These are phyloP conservation scores for Pseudoscleropodium purum DNA, from an alignment of 225 moss, liverwort and hornwort genomes.

Conservation along the genomic window DNA sequence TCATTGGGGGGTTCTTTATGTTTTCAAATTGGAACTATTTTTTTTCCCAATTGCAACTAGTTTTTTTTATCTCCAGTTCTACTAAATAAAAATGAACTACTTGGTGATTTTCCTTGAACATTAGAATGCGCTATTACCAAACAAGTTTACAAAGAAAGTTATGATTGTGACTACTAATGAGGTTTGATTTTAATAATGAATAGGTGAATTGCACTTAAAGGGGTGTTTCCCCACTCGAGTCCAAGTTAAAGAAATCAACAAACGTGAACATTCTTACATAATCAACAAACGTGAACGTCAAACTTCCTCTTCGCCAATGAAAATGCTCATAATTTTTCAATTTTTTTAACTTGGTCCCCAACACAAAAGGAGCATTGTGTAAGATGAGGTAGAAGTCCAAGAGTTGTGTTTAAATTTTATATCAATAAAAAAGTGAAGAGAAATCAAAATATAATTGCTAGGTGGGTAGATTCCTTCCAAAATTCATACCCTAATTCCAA, in stretches of 20 bases:
- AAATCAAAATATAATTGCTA: background rate
- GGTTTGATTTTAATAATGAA: background rate
- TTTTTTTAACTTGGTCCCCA: too few species aligned
- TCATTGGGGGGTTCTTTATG: too few species aligned
- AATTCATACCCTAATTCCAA: background rate
- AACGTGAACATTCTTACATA: background rate
- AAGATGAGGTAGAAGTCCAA: background rate
- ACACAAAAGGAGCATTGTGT: background rate
- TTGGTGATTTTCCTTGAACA: accelerated
- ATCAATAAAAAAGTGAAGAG: background rate
- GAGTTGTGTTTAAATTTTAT: background rate
- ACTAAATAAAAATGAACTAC: background rate
- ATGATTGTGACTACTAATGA: accelerated
- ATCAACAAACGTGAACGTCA: background rate
- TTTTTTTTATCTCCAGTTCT: too few species aligned
- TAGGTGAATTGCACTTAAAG: background rate
- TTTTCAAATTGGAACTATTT: background rate
- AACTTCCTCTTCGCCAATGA: background rate
- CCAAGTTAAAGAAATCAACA: background rate
- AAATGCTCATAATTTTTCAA: background rate
- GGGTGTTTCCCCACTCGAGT: accelerated
- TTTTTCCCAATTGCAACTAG: background rate
- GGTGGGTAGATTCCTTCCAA: background rate
- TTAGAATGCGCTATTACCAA: background rate
- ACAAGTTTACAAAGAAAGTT: background rate